Conservation (phyloP, 2,329 filamentous ascomycete genomes). For the Clonostachys solani region DNA sequence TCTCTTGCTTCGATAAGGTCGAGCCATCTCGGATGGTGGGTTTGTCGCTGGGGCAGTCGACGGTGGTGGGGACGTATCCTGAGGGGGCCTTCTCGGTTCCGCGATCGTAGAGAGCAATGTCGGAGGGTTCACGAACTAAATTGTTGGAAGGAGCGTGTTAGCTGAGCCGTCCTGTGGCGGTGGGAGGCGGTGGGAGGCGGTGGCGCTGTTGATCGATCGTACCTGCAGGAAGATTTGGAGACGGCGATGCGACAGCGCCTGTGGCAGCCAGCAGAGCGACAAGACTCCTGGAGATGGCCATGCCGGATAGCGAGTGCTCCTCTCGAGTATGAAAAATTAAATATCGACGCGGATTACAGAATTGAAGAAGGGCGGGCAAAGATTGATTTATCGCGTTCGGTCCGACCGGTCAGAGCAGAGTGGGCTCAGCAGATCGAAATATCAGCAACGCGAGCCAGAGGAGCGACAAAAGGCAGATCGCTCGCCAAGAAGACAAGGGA, state of each 20-base stretch:
- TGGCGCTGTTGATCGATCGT: no score
- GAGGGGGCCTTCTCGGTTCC: conserved; percentile 24
- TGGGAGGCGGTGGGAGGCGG: no score
- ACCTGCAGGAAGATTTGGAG: not conserved
- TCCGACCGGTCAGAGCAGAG: no score
- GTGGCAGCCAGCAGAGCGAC: conserved; percentile 1
- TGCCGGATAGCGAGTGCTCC: not conserved
- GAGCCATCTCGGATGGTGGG: conserved; percentile 64
- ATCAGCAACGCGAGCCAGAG: no score
- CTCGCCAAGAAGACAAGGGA: no score
- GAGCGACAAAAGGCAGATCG: no score
- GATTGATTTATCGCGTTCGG: no score
- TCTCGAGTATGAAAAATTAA: not conserved
- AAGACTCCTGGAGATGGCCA: conserved; percentile 1
- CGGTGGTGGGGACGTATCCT: conserved; percentile 66
- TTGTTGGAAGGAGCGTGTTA: no score
- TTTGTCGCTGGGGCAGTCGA: conserved; percentile 64
- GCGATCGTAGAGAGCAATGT: conserved; percentile 4
- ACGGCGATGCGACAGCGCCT: not conserved
- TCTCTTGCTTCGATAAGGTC: conserved; percentile 63
- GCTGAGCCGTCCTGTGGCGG: no score
- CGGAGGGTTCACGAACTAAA: no score
- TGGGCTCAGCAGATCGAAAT: no score
- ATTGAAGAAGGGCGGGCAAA: not conserved
- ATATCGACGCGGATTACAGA: not conserved